Conservation (phyloP, 345 rosid species). For the Eutrema japonicum region DNA sequence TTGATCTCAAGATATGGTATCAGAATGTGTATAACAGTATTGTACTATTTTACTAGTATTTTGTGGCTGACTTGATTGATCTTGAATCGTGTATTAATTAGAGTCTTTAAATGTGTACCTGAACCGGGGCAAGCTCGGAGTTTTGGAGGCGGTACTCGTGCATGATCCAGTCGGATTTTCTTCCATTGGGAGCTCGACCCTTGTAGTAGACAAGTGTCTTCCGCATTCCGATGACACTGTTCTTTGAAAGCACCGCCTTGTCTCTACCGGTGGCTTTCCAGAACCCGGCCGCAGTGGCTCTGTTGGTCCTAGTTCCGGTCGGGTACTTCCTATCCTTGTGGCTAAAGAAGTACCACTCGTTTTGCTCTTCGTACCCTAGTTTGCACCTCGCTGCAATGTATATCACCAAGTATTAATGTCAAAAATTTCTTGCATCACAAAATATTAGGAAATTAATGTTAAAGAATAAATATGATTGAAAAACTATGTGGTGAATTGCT, state of each 20-base stretch:
- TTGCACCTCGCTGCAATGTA: constrained; percentile 69
- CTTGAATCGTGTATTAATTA: neutral
- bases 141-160: constrained; percentile 94
- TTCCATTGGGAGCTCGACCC: constrained; percentile 95
- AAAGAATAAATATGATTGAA: neutral
- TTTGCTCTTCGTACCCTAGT: constrained; percentile 80
- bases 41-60: neutral
- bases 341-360: constrained; percentile 96
- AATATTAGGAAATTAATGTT: neutral
- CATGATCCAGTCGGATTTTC: constrained; percentile 93
- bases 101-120: constrained; percentile 47
- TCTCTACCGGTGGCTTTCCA: constrained; percentile 99
- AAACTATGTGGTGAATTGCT: constrained; percentile 18
- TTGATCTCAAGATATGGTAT: neutral
- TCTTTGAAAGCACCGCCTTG: constrained; percentile 83
- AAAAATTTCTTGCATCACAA: constrained; percentile 4
- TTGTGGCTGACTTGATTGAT: neutral
- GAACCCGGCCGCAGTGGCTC: constrained; percentile 92
- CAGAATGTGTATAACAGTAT: neutral
- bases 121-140: constrained; percentile 67
- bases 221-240: constrained; percentile 83
- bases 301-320: constrained; percentile 85
- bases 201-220: constrained; percentile 91
- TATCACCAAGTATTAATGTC: constrained; percentile 22
- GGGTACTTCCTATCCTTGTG: constrained; percentile 97